phyloP scores from a whole-genome alignment of 169 alveolate species.

The Amoebophrya sp. region DNA sequence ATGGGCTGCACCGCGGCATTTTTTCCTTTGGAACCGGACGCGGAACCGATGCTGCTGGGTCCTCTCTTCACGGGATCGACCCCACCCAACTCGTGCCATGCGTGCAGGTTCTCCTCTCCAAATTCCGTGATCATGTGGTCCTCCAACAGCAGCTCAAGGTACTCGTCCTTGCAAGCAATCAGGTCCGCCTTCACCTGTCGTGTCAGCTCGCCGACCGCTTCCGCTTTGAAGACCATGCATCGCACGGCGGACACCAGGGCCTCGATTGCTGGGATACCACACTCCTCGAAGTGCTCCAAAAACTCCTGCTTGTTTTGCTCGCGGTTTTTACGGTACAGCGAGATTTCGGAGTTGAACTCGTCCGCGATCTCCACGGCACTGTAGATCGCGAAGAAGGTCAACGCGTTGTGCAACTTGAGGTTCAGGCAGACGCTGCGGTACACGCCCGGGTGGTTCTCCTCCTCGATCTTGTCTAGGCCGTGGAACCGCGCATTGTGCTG shows the following conservation, averaged over 20 bases:
- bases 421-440: not conserved
- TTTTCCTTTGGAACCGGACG: no score
- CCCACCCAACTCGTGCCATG: no score
- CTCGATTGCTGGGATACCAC: not conserved
- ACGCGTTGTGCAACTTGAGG: not conserved
- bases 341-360: not conserved
- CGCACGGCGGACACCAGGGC: not conserved
- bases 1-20: no score
- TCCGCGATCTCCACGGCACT: not conserved
- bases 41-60: no score
- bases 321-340: not conserved
- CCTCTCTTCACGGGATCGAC: no score
- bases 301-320: not conserved
- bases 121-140: no score
- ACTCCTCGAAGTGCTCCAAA: constrained; percentile 4
- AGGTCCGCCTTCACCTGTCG: no score
- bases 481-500: not conserved
- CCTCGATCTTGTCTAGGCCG: not conserved
- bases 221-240: not conserved
- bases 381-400: not conserved
- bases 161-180: no score
- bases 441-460: not conserved
- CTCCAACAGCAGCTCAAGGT: no score
- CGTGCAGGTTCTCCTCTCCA: no score
- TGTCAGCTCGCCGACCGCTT: not conserved